Conservation (phyloP, 768 basidiomycete species). For the Leccinum aurantiacum region DNA sequence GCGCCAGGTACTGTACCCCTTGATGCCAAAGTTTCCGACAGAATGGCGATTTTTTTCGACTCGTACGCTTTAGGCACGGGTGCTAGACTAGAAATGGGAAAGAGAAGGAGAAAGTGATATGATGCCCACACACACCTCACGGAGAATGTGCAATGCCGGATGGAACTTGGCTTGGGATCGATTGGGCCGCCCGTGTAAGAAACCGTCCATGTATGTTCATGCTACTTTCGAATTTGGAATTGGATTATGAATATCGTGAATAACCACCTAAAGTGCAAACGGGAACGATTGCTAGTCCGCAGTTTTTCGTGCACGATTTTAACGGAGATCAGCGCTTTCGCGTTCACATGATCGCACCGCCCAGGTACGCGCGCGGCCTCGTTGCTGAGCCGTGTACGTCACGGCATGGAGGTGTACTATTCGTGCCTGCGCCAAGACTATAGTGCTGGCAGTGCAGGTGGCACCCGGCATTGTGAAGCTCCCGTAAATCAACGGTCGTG, state of each 20-base stretch:
- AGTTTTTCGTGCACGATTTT: neutral
- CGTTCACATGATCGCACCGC: conserved; percentile 8
- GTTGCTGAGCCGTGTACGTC: neutral
- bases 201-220: neutral
- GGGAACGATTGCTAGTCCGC: neutral
- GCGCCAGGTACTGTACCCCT: neutral
- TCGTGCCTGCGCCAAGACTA: conserved; percentile 13
- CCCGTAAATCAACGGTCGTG: neutral
- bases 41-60: conserved; percentile 5
- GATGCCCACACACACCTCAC: neutral
- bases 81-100: conserved; percentile 1
- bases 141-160: neutral
- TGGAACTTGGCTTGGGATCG: neutral
- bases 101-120: neutral
- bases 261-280: neutral
- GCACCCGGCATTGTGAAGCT: neutral
- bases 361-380: conserved; percentile 12
- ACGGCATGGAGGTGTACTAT: conserved; percentile 13
- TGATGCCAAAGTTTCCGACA: conserved; percentile 17
- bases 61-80: neutral
- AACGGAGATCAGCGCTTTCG: neutral
- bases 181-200: conserved; percentile 15
- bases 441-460: conserved; percentile 9
- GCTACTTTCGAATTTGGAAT: conserved; percentile 11
- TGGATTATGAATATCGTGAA: neutral